Base-by-base conservation (phyloP, 805 yeast species). In the Barnettozyma sp. region DNA sequence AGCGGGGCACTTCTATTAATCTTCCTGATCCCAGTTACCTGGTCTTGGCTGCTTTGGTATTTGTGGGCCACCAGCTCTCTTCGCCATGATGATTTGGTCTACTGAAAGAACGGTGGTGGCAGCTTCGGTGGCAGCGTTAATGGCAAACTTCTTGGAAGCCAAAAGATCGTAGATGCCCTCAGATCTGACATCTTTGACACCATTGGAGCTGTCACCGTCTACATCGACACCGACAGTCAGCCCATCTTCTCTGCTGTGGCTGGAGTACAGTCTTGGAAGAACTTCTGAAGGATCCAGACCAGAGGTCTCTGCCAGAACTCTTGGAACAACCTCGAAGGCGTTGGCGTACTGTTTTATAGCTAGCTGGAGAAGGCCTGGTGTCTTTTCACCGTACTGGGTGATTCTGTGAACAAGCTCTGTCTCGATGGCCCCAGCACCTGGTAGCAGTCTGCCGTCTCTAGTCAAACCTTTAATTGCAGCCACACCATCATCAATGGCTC, bases 1-100 rank as follows among this genome's bases (percentile, higher is more conserved):
- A n/a, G n/a, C n/a, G n/a, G n/a, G n/a, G n/a, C n/a, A n/a, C n/a
- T n/a, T n/a, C n/a, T n/a, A 10, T 33, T 64, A 86, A 63, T 88
- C 96, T 42, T 73, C 96, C 62, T 81, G 92, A 56, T 87, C 97
- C 97, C 97, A 87, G 65, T 86, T 87, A 42, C 95, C 96, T 30
- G 92, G 90, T 60, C 77, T 78, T 48, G 80, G 81, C 55, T 83
- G 94, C 50, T 70, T 65, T 46, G 73, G 68, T 22, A 96, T 96
- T 73, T 87, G 79, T 33, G 98, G 98, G 16, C 98, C 98, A 46
- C 98, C 98, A 2, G 97, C 97, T 59, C 96, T 78, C 74, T 90
- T 90, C 30, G 98, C 97, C 92, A 90, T 92, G 57, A 90, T 92
- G 53, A 90, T 90, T 70, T 90, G 97, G 60, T 92, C 97, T 34